These are phyloP conservation scores for Lupinus albus DNA, from an alignment of 306 rosid genomes.

Conservation along the genomic window DNA sequence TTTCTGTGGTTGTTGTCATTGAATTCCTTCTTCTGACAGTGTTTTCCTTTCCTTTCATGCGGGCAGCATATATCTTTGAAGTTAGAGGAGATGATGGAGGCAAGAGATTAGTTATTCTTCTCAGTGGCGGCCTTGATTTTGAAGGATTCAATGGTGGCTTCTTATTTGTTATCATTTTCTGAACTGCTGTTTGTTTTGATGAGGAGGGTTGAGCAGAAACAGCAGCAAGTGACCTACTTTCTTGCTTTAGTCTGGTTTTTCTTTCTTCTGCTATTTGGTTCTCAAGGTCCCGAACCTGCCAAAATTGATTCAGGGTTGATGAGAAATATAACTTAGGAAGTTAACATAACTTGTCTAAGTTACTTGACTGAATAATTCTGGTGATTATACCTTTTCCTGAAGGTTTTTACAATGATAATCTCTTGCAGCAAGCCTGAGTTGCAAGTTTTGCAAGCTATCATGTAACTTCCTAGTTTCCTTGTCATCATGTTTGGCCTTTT, in stretches of 20 bases:
- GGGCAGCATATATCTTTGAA: conserved; percentile 41
- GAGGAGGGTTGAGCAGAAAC: conserved; percentile 61
- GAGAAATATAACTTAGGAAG: background rate
- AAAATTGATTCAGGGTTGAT: conserved; percentile 5
- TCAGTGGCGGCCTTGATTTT: conserved; percentile 67
- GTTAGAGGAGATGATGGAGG: conserved; percentile 65
- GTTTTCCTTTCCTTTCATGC: conserved; percentile 74
- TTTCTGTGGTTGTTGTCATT: conserved; percentile 36
- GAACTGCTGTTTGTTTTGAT: conserved; percentile 42
- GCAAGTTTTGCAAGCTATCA: conserved; percentile 68
- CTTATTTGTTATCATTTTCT: conserved; percentile 48
- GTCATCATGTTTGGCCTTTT: conserved; percentile 84
- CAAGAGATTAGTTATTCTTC: conserved; percentile 63
- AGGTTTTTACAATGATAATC: conserved; percentile 77
- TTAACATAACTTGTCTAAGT: background rate
- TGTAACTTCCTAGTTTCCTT: conserved; percentile 86
- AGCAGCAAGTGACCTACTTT: conserved; percentile 66
- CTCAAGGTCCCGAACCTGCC: conserved; percentile 92
- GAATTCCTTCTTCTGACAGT: conserved; percentile 45
- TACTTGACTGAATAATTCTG: too few species aligned
- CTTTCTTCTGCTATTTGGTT: conserved; percentile 83
- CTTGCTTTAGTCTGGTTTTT: conserved; percentile 79
- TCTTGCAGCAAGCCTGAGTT: conserved; percentile 76
- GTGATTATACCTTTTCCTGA: conserved; percentile 74
- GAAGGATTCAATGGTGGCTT: conserved; percentile 86